Base-by-base conservation (phyloP, 2,329 filamentous ascomycete species). In the Juglanconis oblonga region DNA sequence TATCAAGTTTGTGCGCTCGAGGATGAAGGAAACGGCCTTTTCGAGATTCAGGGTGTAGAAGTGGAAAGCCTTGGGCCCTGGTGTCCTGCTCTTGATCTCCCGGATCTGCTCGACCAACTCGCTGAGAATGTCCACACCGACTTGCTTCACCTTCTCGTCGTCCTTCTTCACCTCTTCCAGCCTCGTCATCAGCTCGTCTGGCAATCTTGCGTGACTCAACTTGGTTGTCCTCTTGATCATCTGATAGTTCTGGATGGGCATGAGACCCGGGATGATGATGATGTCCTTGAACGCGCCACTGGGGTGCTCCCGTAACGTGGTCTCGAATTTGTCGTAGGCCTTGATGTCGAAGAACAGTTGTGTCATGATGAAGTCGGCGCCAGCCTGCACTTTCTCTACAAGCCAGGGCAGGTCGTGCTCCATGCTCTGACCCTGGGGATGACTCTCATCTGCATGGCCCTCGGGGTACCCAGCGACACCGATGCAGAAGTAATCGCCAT, bases 301-400 rank as follows among this genome's bases (percentile, higher is more conserved):
- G 52, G 91, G 86, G 69, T 99, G 92, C 56, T 88, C 84, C 62
- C 92, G 81, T 66, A 99, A 74, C 54, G 81, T 84, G 65, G 79
- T 82, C 76, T 98, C 94, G 70, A 96, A 98, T 38, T 79, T 79
- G 58, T 87, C 83, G 71, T 96, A 99, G 17, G 91, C 91, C 3
- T 90, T 81, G 31, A 92, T 83, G 71, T 98, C 92, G 74, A 97
- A 99, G 75, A 97, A 98, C 8, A 99, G 82, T 74, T 99, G 95
- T 1, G 95, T 98, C 91, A 99, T 97, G 75, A 99, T 90, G 71
- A 99, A 99, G 76, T 98, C 93, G 54, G 93, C 95, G 1, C 95
- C 95, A 3, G 95, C 95, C 67, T 88, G 81, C 1, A 89, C 89
- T 81, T 99, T 99, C 66, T 97, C 92, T 10, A 96, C 85, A 57